phyloP scores from a whole-genome alignment of 2,329 filamentous ascomycete genomes.

The Purpureocillium lavendulum region DNA sequence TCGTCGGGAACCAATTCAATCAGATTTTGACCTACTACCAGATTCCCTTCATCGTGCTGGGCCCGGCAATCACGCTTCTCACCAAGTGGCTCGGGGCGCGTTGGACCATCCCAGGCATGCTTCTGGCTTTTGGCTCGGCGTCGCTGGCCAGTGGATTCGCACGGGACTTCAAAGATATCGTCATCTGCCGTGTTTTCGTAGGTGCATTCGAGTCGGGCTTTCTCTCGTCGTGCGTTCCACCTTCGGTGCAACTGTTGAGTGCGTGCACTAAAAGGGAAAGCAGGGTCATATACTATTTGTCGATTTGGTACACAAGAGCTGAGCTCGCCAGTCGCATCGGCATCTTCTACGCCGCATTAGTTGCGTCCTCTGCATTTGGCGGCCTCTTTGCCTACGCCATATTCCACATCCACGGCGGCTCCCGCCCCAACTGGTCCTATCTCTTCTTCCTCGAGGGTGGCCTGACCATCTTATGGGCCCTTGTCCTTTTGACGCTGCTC shows the following conservation, averaged over 20 bases:
- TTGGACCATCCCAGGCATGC: constrained; percentile 1
- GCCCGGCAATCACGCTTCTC: constrained; percentile 2
- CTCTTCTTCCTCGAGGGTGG: constrained; percentile 4
- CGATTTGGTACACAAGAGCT: constrained; percentile 5
- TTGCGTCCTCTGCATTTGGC: constrained; percentile 3
- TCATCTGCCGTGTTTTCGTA: constrained; percentile 3
- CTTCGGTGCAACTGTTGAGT: no score
- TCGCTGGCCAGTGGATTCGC: constrained; percentile 1
- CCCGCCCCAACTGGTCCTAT: constrained; percentile 1
- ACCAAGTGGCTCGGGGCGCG: constrained; percentile 3
- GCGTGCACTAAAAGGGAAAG: no score
- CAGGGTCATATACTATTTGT: constrained; percentile 6
- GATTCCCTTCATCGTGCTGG: constrained; percentile 5
- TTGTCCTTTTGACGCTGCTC: not conserved
- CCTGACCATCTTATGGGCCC: constrained; percentile 1
- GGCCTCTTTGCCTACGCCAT: constrained; percentile 2
- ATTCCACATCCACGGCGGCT: constrained; percentile 1
- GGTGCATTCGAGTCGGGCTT: constrained; percentile 5
- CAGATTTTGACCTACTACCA: constrained; percentile 4
- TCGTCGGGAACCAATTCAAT: constrained; percentile 5
- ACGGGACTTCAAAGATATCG: not conserved
- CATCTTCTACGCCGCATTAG: constrained; percentile 5
- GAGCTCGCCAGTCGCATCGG: constrained; percentile 5
- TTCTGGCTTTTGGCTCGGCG: not conserved
- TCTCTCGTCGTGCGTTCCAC: constrained; percentile 3